Percentiles rank a stretch among this genome's conserved stretches.
These are phyloP conservation scores for Diaporthe citrichinensis DNA, from an alignment of 2,329 filamentous ascomycete species.

Conservation along the genomic window DNA sequence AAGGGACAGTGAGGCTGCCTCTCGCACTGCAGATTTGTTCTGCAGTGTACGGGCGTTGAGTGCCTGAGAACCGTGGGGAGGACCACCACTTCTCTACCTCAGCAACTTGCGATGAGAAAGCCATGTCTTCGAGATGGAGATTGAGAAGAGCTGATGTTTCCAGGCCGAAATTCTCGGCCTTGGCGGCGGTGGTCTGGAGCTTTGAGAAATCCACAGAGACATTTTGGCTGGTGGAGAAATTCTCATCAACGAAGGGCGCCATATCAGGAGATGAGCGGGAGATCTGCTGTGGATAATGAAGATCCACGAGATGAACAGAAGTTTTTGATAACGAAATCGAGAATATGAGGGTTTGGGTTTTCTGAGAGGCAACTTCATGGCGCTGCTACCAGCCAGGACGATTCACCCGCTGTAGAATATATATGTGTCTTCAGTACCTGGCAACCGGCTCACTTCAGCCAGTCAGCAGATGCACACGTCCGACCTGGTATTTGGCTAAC, in stretches of 20 bases:
- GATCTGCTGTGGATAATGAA: not conserved
- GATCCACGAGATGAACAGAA: not conserved
- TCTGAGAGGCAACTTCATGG: not conserved
- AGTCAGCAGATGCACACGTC: not conserved
- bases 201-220: not conserved
- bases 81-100: constrained; percentile 95
- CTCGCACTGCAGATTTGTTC: constrained; percentile 98
- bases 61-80: constrained; percentile 91
- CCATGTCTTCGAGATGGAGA: constrained; percentile 71
- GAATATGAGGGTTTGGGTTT: not conserved
- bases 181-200: not conserved
- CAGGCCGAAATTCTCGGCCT: not conserved
- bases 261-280: not conserved
- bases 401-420: not conserved
- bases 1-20: constrained; percentile 90
- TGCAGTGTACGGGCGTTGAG: constrained; percentile 91
- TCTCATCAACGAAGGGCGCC: not conserved
- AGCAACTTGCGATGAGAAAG: constrained; percentile 86
- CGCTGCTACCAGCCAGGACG: not conserved
- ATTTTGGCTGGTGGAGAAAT: not conserved
- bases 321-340: not conserved
- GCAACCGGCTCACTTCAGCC: not conserved
- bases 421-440: not conserved
- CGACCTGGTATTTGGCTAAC: not conserved
- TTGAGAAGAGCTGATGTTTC: constrained; percentile 45